A percentile compares a stretch with the other conserved stretches of the same genome.
Evolutionary conservation across 768 basidiomycete species (phyloP).

Genomic region (Termitomyces titanicus): DNA sequence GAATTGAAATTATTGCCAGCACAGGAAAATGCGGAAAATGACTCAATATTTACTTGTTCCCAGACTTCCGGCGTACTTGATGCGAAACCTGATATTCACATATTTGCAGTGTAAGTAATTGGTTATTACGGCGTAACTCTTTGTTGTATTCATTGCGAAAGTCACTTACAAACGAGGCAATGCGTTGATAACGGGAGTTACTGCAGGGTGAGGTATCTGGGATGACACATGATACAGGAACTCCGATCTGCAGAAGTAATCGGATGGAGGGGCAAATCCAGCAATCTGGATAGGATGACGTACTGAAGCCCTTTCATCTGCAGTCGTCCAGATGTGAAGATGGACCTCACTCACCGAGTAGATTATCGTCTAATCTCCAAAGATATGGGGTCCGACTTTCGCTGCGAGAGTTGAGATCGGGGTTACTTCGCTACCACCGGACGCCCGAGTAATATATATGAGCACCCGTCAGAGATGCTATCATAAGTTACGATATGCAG

Average conservation of each 20-base stretch:
- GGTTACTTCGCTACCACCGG: neutral
- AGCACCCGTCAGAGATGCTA: neutral
- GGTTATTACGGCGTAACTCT: neutral
- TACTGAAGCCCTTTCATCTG: neutral
- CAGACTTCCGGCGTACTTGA: neutral
- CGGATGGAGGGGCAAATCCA: no score
- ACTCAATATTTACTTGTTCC: neutral
- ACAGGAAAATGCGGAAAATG: no score
- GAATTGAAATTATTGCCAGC: neutral
- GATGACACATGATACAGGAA: neutral
- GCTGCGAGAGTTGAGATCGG: neutral
- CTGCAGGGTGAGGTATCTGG: neutral
- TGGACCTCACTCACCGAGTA: no score
- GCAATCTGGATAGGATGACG: neutral
- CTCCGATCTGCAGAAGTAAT: neutral
- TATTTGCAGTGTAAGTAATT: neutral
- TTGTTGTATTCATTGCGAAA: neutral
- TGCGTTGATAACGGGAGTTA: slow-evolving; percentile 2
- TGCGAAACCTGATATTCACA: neutral
- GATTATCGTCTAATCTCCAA: neutral
- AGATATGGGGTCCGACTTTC: no score
- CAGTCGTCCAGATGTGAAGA: neutral
- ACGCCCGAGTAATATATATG: no score
- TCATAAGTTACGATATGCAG: neutral
- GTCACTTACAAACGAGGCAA: neutral